Percentiles rank a stretch among this genome's conserved stretches.
Evolutionary conservation across 176 grass and related monocot genomes (phyloP).

Genomic region (Eremochloa ophiuroides): DNA sequence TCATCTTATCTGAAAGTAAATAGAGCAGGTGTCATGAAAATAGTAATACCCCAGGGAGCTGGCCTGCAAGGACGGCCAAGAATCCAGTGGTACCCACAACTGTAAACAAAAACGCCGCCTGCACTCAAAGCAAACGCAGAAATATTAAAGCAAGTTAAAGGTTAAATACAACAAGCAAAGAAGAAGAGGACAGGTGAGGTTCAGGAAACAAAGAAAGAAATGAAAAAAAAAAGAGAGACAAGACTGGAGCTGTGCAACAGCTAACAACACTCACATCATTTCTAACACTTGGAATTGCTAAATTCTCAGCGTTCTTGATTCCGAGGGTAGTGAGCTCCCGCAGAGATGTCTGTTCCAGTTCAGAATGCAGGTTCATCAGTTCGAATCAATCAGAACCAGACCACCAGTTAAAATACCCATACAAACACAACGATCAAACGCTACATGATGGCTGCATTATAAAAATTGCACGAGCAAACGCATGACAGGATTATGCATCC

Average conservation of each 20-base stretch:
- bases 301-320: constrained; percentile 90
- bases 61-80: constrained; percentile 73
- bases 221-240: too few relatives aligned
- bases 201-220: too few relatives aligned
- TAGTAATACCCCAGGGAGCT: constrained; percentile 80
- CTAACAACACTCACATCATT: constrained; percentile 64
- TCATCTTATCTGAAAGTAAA: constrained; percentile 1
- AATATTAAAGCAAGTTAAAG: too few relatives aligned
- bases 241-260: background rate
- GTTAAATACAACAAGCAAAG: too few relatives aligned
- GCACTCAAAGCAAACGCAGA: background rate
- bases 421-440: background rate
- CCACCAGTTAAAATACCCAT: background rate
- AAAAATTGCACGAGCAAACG: constrained; percentile 7
- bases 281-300: constrained; percentile 90
- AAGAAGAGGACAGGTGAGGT: too few relatives aligned
- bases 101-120: constrained; percentile 93
- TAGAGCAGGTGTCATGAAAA: background rate
- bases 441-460: background rate
- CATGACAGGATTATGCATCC: background rate
- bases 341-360: constrained; percentile 70
- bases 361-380: constrained; percentile 10
- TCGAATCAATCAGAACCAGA: background rate
- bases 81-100: constrained; percentile 76
- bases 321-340: constrained; percentile 81